phyloP scores from a whole-genome alignment of 305 asterid genomes.

The Andrographis paniculata region DNA sequence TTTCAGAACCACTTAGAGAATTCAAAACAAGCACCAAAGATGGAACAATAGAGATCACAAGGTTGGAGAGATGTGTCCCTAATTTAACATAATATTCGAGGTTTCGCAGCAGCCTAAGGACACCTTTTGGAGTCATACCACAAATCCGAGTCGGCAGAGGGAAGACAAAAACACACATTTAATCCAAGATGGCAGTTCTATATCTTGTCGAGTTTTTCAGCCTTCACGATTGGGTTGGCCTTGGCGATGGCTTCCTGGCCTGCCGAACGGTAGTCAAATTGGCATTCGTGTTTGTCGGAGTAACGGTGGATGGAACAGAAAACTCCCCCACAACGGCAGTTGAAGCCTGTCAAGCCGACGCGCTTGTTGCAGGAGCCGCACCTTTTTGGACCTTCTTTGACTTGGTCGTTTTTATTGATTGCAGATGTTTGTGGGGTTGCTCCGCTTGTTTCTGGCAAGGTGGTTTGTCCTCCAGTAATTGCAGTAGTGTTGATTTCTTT shows the following conservation, averaged over 20 bases:
- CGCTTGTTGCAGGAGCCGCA: conserved; percentile 49
- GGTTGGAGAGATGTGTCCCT: conserved; percentile 22
- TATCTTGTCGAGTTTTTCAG: conserved; percentile 56
- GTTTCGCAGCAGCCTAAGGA: conserved; percentile 13
- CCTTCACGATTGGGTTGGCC: conserved; percentile 68
- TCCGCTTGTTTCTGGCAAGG: conserved; percentile 13
- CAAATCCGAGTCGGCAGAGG: conserved; percentile 4
- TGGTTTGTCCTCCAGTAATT: conserved; percentile 15
- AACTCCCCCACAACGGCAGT: conserved; percentile 49
- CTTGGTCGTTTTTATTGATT: conserved; percentile 21
- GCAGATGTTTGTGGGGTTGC: conserved; percentile 23
- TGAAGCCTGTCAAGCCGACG: conserved; percentile 58
- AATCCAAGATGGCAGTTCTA: conserved; percentile 14
- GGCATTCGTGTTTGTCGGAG: conserved; percentile 57
- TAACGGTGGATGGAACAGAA: conserved; percentile 56
- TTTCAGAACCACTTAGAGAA: neutral
- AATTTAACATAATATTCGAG: conserved; percentile 2
- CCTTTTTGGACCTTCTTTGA: conserved; percentile 43
- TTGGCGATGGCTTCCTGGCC: conserved; percentile 63
- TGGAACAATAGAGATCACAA: conserved; percentile 6
- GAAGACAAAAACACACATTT: conserved; percentile 10
- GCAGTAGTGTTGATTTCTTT: conserved; percentile 19
- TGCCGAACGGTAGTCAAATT: conserved; percentile 47
- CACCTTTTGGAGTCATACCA: conserved; percentile 5
- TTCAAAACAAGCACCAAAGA: neutral